Evolutionary conservation across 179 eudicot genomes (phyloP), one percentile per base, ranked within the genome.

Genomic region (Nepenthes alata): DNA sequence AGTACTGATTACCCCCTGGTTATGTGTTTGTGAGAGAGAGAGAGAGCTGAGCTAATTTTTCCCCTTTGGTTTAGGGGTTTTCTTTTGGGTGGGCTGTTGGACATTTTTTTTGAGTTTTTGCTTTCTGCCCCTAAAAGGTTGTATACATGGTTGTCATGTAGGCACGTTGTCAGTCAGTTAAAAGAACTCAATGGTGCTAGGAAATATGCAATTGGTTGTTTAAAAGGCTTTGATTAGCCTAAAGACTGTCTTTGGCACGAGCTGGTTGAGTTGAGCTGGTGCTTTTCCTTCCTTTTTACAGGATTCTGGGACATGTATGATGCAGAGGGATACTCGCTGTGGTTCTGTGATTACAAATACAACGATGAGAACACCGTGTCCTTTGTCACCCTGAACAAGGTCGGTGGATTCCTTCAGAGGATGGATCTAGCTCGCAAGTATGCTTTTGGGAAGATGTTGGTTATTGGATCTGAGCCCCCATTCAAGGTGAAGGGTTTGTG

Each of bases 241-340:
- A 11, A 1, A 35, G 3, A 15, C 5, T 5, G 34, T 53, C 35
- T 13, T 2, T 14, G 25, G 41, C n/a, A 56, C 35, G 10, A 35
- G 6, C 6, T 53, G 55, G 11, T 35, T 53, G 15, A 56, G 8
- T 25, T 56, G 12, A 16, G 15, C 2, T 16, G 25, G 25, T 25
- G 25, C 25, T 25, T 25, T 25, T 25, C 25, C 11, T 11, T 41
- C 34, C 13, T 15, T 16, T 62, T 3, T 16, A 10, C 66, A 62
- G 95, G 97, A 55, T 90, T 90, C 44, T 87, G 96, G 97, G 90
- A 83, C 64, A 88, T 91, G 96, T 91, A 80, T 53, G 97, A 91
- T 55, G 85, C 97, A 0, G 88, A 88, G 68, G 97, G 97, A 12
- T 91, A 91, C 82, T 91, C 96, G 4, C 77, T 89, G 5, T 89